These are phyloP conservation scores for Nannochloropsis gaditana DNA, from an alignment of 108 stramenopile species.

Conservation along the genomic window DNA sequence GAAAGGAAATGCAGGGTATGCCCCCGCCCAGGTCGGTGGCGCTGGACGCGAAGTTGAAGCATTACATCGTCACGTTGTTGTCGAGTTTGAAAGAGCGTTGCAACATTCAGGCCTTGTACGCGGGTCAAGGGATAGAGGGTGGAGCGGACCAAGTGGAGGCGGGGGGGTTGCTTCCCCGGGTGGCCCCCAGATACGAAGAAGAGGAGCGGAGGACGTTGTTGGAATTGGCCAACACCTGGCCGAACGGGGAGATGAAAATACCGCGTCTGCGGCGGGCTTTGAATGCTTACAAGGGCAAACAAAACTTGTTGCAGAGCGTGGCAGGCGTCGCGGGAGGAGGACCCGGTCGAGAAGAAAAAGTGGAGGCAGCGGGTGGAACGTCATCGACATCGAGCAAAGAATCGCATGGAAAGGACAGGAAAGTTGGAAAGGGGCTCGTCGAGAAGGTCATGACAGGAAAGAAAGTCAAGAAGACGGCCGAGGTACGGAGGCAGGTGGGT, in stretches of 20 bases:
- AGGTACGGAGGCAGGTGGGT: not conserved
- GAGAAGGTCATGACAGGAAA: not conserved
- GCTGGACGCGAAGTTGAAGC: slow-evolving; percentile 20
- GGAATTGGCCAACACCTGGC: not conserved
- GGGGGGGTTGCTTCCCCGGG: not conserved
- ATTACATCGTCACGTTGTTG: not conserved
- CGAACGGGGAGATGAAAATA: slow-evolving; percentile 1
- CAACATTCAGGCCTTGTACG: not conserved
- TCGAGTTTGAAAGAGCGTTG: not conserved
- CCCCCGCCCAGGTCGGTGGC: not conserved
- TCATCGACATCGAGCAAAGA: no score
- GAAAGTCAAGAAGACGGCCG: not conserved
- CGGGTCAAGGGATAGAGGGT: not conserved
- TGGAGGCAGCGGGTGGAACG: not conserved
- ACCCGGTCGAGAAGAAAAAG: not conserved
- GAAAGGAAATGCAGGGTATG: not conserved
- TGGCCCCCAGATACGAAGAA: not conserved
- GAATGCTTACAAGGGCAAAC: slow-evolving; percentile 3
- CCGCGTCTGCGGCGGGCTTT: not conserved
- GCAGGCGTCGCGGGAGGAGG: not conserved
- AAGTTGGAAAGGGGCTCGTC: not conserved
- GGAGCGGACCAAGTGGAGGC: not conserved
- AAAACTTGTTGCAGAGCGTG: not conserved
- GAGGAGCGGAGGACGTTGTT: slow-evolving; percentile 8
- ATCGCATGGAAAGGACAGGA: no score